phyloP scores from a whole-genome alignment of 176 grass and related monocot species.

The Raddia distichophylla region DNA sequence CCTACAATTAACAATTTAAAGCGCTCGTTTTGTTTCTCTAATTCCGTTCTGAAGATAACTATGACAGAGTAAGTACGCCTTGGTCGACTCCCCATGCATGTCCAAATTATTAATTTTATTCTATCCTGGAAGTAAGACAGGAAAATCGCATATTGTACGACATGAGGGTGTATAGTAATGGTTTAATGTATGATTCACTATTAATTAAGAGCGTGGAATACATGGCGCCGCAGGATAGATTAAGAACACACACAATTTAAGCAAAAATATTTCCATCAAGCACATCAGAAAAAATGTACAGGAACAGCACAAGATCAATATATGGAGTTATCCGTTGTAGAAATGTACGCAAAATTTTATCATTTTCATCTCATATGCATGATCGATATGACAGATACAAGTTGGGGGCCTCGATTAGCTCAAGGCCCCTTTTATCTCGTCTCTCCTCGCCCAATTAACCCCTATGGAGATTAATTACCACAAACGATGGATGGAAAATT shows the following conservation, averaged over 20 bases:
- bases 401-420: neutral
- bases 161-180: neutral
- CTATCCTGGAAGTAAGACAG: neutral
- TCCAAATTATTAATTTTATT: too few relatives aligned
- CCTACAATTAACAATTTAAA: neutral
- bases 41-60: neutral
- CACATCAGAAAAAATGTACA: neutral
- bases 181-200: neutral
- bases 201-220: neutral
- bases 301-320: neutral
- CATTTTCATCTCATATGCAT: conserved; percentile 45
- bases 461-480: conserved; percentile 33
- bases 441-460: conserved; percentile 12
- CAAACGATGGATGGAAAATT: conserved; percentile 41
- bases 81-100: too few relatives aligned
- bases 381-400: conserved; percentile 34
- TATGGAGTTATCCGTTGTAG: neutral
- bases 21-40: neutral
- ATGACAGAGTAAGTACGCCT: too few relatives aligned
- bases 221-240: neutral
- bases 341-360: conserved; percentile 31
- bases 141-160: neutral
- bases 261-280: neutral
- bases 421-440: conserved; percentile 39
- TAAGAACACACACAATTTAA: neutral